Evolutionary conservation across 2,329 filamentous ascomycete genomes (phyloP).

Genomic region (Tolypocladium album): DNA sequence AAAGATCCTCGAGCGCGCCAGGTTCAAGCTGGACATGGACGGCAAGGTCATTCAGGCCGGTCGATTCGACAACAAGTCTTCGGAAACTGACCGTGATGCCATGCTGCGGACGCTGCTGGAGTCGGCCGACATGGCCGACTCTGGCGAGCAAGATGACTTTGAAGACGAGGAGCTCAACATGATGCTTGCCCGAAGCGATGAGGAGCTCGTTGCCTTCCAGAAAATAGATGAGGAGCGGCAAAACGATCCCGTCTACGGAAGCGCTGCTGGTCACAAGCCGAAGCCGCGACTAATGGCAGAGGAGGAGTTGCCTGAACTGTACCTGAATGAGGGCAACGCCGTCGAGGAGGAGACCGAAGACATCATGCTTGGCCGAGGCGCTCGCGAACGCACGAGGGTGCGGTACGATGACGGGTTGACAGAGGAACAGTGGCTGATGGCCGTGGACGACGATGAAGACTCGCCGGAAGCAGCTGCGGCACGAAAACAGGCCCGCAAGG

Average conservation of each 20-base stretch:
- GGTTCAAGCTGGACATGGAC: slow-evolving; percentile 98
- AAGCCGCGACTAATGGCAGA: slow-evolving; percentile 77
- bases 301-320: slow-evolving; percentile 85
- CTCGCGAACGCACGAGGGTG: slow-evolving; percentile 87
- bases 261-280: slow-evolving; percentile 46
- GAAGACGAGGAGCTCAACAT: slow-evolving; percentile 95
- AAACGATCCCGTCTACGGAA: slow-evolving; percentile 61
- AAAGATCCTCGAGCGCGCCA: slow-evolving; percentile 92
- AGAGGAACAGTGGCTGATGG: slow-evolving; percentile 98
- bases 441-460: slow-evolving; percentile 94
- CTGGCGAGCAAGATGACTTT: slow-evolving; percentile 84
- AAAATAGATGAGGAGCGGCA: slow-evolving; percentile 68
- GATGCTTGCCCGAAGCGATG: slow-evolving; percentile 80
- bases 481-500: slow-evolving; percentile 76
- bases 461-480: slow-evolving; percentile 86
- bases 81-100: slow-evolving; percentile 93
- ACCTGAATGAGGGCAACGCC: slow-evolving; percentile 75
- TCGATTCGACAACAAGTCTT: slow-evolving; percentile 99
- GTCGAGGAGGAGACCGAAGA: slow-evolving; percentile 72
- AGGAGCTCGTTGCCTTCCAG: slow-evolving; percentile 70
- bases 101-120: slow-evolving; percentile 92
- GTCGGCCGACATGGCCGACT: slow-evolving; percentile 59
- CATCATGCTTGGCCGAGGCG: slow-evolving; percentile 69
- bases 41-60: slow-evolving; percentile 98
- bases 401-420: slow-evolving; percentile 96